Conservation (phyloP, 176 grass and related monocot genomes). For the Chloris gayana region DNA sequence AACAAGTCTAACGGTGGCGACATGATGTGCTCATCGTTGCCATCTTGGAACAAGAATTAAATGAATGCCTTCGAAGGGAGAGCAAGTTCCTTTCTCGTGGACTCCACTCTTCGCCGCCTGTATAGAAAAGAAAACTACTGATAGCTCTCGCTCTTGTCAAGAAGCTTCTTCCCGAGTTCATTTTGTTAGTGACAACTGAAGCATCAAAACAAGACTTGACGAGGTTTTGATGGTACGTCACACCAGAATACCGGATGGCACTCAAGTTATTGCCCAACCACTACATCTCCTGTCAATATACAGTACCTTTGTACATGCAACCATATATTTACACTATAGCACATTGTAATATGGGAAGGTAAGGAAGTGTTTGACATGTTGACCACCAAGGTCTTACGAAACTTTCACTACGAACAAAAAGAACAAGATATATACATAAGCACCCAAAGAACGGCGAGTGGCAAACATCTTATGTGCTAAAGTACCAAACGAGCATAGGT, state of each 20-base stretch:
- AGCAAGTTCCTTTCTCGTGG: neutral
- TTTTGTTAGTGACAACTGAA: neutral
- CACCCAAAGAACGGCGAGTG: neutral
- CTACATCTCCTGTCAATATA: neutral
- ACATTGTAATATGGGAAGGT: neutral
- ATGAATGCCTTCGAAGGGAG: neutral
- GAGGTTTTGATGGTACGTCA: neutral
- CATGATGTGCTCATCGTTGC: conserved; percentile 33
- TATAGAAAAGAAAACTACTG: neutral
- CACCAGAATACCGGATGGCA: neutral
- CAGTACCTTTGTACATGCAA: too few relatives aligned
- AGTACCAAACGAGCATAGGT: neutral
- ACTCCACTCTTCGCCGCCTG: neutral
- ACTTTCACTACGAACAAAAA: neutral
- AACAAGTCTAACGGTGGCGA: neutral
- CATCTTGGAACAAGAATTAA: neutral
- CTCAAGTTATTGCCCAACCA: neutral
- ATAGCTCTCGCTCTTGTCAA: neutral
- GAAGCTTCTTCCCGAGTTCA: neutral
- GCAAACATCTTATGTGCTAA: neutral
- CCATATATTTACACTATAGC: neutral
- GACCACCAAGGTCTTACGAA: neutral
- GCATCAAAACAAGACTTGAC: neutral
- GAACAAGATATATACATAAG: neutral
- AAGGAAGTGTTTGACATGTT: neutral